Evolutionary conservation across 768 basidiomycete species (phyloP), one percentile per base, ranked within the genome.

Genomic region (Tephrocybe sp.): DNA sequence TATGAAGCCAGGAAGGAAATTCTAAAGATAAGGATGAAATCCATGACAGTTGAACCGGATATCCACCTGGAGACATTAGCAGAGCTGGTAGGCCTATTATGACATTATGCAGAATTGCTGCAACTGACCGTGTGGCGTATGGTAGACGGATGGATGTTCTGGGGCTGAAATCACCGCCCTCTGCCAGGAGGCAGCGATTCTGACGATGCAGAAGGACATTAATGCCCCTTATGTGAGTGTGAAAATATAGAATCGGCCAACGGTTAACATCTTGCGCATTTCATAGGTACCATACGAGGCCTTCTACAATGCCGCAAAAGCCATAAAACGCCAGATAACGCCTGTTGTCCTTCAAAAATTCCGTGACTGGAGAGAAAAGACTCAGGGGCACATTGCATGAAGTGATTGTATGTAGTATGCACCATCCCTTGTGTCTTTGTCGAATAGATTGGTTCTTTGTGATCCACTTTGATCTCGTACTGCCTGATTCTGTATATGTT

Each of bases 141-240:
- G 16, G 8, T 44, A 98, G 97, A 89, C 94, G 1, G 84, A 89
- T 9, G 97, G 96, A 1, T 99, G 93, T 65, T 98, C 95, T 16
- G 97, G 97, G 4, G 97, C 97, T 5, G 97, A 99, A 67, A 84
- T 98, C 31, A 78, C 83, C 5, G 85, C 88, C 8, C 77, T 98
- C 39, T 98, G 95, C 64, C 97, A 98, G 69, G 96, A 99, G 67
- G 97, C 97, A 3, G 97, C 96, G 0, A 67, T 98, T 55, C 65
- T 87, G 48, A 90, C 94, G 0, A 98, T 99, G 97, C 85, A 89
- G 57, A 76, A 81, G 47, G 80, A 98, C 65, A 84, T 98, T 32
- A 67, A 89, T 52, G 84, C 92, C 2, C 76, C 83, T 39, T 77
- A 74, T 60, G 96, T 96, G 57, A 62, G 89, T 70, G 13, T 14